phyloP scores from a whole-genome alignment of 2,329 filamentous ascomycete species.

The Aspergillus sp. region DNA sequence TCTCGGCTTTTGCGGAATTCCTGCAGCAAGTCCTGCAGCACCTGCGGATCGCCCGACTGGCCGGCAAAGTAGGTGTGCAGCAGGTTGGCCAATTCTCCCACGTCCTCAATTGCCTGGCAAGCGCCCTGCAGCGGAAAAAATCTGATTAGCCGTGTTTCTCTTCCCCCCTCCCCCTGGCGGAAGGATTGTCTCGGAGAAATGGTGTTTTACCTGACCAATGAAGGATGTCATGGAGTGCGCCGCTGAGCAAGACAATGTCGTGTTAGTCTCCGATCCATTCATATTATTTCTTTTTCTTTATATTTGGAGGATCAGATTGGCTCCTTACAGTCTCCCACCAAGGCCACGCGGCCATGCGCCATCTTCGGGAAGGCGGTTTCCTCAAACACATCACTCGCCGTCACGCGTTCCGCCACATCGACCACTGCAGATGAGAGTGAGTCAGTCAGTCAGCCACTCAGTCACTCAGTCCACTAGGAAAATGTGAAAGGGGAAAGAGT shows the following conservation, averaged over 20 bases:
- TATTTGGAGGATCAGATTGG: neutral
- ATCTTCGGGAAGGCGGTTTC: conserved; percentile 3
- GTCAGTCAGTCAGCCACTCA: no score
- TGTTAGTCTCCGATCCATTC: neutral
- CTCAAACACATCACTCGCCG: conserved; percentile 8
- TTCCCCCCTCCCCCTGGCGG: no score
- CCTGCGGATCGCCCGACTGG: neutral
- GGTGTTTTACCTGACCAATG: neutral
- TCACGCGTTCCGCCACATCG: conserved; percentile 4
- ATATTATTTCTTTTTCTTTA: no score
- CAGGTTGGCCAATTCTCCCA: neutral
- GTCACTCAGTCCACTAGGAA: no score
- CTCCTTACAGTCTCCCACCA: conserved; percentile 5
- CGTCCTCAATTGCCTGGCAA: conserved; percentile 10
- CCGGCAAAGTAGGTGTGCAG: neutral
- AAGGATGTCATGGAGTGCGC: neutral
- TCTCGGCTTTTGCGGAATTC: neutral
- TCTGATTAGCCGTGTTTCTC: neutral
- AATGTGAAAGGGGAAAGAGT: neutral
- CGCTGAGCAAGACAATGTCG: neutral
- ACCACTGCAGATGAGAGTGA: neutral
- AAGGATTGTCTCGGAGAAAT: no score
- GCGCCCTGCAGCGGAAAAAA: neutral
- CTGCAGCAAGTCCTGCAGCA: neutral
- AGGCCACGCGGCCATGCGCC: conserved; percentile 1